Conservation (phyloP, 2,329 filamentous ascomycete species). For the Myotisia sp. region DNA sequence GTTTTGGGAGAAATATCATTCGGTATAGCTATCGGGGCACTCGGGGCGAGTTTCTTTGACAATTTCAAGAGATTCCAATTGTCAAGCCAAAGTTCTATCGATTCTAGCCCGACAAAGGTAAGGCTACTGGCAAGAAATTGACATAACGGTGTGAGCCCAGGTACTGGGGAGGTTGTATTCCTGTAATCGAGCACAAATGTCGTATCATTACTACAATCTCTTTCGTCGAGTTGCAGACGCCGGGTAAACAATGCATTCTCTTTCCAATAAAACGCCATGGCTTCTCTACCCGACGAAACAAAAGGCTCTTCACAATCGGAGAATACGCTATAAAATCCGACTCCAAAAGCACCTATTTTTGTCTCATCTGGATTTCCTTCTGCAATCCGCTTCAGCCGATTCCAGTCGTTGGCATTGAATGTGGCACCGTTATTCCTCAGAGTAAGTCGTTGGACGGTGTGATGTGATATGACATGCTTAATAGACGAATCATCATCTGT, state of each 20-base stretch:
- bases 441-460: constrained; percentile 73
- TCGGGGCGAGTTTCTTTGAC: constrained; percentile 73
- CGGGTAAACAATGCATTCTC: constrained; percentile 93
- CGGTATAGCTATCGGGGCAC: constrained; percentile 57
- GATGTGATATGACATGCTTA: constrained; percentile 70
- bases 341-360: constrained; percentile 96
- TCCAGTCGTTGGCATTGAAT: constrained; percentile 86
- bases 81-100: constrained; percentile 81
- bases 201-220: constrained; percentile 55
- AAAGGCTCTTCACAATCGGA: constrained; percentile 97
- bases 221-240: constrained; percentile 57
- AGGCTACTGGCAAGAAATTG: constrained; percentile 91
- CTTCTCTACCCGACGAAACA: constrained; percentile 78
- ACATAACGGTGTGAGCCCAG: constrained; percentile 69
- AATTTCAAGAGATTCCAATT: constrained; percentile 67
- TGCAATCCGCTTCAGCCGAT: constrained; percentile 85
- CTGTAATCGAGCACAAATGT: constrained; percentile 92
- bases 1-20: constrained; percentile 68
- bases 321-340: constrained; percentile 97
- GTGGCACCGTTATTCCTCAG: constrained; percentile 85
- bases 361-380: constrained; percentile 98
- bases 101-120: constrained; percentile 81
- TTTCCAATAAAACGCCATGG: constrained; percentile 99
- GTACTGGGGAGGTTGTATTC: constrained; percentile 72
- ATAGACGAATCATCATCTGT: constrained; percentile 56